phyloP scores from a whole-genome alignment of 257 asterid species.

The Datura wrightii region DNA sequence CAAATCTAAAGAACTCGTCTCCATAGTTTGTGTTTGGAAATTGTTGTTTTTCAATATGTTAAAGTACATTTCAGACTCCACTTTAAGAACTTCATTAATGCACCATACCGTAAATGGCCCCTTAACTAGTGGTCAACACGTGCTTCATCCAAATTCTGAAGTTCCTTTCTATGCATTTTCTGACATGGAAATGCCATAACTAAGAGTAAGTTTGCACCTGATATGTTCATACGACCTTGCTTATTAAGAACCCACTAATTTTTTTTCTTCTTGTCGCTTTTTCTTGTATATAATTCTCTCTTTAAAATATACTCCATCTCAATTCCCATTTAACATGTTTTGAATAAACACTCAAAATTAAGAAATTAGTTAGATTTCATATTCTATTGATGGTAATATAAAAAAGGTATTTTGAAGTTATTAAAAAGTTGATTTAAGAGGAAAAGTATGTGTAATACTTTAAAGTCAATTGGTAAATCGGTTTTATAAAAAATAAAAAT shows the following conservation, averaged over 20 bases:
- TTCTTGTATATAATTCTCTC: not conserved
- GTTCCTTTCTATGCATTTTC: not conserved
- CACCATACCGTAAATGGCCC: not conserved
- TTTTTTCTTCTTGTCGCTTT: not conserved
- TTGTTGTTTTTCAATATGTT: not conserved
- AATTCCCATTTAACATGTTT: not conserved
- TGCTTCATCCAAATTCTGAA: slow-evolving; percentile 23
- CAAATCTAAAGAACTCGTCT: not conserved
- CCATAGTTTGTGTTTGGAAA: not conserved
- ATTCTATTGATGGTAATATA: not conserved
- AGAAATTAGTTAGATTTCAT: not conserved
- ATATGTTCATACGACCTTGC: not conserved
- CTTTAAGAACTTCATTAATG: not conserved
- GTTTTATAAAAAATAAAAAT: not conserved
- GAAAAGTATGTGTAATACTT: not conserved
- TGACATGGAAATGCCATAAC: not conserved
- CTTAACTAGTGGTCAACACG: not conserved
- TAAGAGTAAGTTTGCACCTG: not conserved
- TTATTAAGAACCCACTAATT: not conserved
- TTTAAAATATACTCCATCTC: not conserved
- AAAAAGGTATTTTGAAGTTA: not conserved
- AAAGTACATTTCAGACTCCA: slow-evolving; percentile 15
- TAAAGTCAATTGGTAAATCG: not conserved
- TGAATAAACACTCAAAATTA: not conserved
- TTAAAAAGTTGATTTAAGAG: not conserved